phyloP scores from a whole-genome alignment of 2,329 filamentous ascomycete genomes.

The Neofusicoccum sp. region DNA sequence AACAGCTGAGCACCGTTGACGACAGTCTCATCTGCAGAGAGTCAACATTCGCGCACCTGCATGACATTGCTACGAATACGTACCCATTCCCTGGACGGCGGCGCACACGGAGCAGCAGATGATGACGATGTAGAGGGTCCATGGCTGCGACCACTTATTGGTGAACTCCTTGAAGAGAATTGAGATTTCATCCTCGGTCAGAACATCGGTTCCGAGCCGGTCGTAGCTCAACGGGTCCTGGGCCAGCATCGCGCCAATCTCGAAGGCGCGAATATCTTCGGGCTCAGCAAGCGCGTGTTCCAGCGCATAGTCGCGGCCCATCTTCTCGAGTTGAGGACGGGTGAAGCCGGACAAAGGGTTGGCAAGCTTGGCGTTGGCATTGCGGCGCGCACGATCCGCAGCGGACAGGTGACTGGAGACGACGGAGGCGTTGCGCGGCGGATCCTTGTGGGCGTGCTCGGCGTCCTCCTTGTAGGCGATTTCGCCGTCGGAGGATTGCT shows the following conservation, averaged over 20 bases:
- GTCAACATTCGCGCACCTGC: background rate
- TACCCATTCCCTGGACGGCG: conserved; percentile 67
- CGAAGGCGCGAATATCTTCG: conserved; percentile 31
- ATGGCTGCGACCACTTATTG: conserved; percentile 68
- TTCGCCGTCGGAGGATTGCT: conserved; percentile 20
- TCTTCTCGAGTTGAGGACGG: conserved; percentile 51
- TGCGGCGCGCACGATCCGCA: conserved; percentile 32
- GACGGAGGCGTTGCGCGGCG: conserved; percentile 24
- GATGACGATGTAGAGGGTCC: conserved; percentile 64
- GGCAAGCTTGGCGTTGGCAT: conserved; percentile 50
- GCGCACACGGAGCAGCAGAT: conserved; percentile 66
- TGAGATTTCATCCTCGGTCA: conserved; percentile 58
- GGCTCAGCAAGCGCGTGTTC: conserved; percentile 45
- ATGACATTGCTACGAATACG: conserved; percentile 21
- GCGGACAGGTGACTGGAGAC: conserved; percentile 33
- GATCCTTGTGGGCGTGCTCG: background rate
- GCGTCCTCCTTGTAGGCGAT: conserved; percentile 21
- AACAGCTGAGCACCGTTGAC: conserved; percentile 68
- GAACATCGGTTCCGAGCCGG: conserved; percentile 33
- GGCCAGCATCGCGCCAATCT: conserved; percentile 31
- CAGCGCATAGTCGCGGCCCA: conserved; percentile 59
- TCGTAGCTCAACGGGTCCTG: conserved; percentile 25
- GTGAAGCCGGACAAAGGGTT: conserved; percentile 53
- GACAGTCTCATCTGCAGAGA: conserved; percentile 59
- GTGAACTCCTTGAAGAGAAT: conserved; percentile 60